These are phyloP conservation scores for Chenopodium berlandieri DNA, from an alignment of 148 eudicot genomes.

Conservation along the genomic window DNA sequence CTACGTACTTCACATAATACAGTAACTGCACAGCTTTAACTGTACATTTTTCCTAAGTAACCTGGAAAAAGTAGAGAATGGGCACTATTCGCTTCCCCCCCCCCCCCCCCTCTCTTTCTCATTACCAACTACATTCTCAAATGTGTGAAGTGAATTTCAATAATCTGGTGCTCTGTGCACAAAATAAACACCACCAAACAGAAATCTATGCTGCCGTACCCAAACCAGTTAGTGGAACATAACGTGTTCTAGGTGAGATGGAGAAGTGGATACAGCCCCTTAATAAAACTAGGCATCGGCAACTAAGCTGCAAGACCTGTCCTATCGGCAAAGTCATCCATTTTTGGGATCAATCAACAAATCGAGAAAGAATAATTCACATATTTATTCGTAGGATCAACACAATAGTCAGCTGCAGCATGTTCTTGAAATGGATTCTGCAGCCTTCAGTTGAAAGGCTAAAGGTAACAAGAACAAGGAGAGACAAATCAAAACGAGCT, in stretches of 20 bases:
- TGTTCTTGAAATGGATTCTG: neutral
- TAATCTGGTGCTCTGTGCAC: neutral
- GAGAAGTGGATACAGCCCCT: neutral
- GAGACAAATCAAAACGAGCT: neutral
- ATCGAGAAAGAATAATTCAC: neutral
- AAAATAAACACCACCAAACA: neutral
- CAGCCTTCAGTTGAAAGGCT: neutral
- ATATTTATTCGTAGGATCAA: neutral
- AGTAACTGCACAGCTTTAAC: neutral
- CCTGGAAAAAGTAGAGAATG: neutral
- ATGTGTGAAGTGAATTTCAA: neutral
- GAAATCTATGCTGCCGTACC: neutral
- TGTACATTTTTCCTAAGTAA: neutral
- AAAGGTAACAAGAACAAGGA: constrained; percentile 1
- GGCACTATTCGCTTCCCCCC: neutral
- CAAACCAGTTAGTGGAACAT: neutral
- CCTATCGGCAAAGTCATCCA: neutral
- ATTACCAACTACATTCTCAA: neutral
- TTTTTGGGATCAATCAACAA: neutral
- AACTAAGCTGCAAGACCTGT: neutral
- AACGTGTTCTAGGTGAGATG: neutral
- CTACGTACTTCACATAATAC: too few species aligned
- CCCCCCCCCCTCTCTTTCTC: too few species aligned
- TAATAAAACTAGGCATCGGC: neutral
- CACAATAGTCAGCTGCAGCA: neutral